These are phyloP conservation scores for Claviceps purpurea DNA, from an alignment of 2,329 filamentous ascomycete genomes.

Conservation along the genomic window DNA sequence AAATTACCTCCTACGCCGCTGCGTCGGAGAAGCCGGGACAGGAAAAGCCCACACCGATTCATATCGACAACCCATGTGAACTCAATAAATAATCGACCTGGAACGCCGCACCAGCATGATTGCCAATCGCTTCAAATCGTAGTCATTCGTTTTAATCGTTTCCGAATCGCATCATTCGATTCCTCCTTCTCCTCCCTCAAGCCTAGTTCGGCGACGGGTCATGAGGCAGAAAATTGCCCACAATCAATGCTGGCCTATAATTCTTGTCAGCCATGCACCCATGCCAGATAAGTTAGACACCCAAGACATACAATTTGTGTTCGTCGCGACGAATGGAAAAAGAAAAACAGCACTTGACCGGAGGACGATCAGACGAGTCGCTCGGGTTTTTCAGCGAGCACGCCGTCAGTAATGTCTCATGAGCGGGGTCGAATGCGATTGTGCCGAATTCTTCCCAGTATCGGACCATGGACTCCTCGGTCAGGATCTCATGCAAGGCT, in stretches of 20 bases:
- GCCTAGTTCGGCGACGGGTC: slow-evolving; percentile 33
- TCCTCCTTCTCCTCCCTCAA: background rate
- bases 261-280: slow-evolving; percentile 1
- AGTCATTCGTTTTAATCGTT: too few species aligned
- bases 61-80: background rate
- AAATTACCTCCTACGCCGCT: background rate
- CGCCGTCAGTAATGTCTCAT: slow-evolving; percentile 90
- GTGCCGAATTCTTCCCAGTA: slow-evolving; percentile 99
- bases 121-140: background rate
- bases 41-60: background rate
- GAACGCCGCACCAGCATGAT: background rate
- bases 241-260: slow-evolving; percentile 74
- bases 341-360: slow-evolving; percentile 90
- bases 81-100: background rate
- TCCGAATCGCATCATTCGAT: background rate
- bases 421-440: slow-evolving; percentile 86
- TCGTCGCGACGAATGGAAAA: slow-evolving; percentile 92
- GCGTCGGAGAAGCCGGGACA: background rate
- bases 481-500: slow-evolving; percentile 87
- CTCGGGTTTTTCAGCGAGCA: slow-evolving; percentile 80
- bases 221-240: slow-evolving; percentile 92
- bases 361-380: slow-evolving; percentile 52
- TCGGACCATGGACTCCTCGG: slow-evolving; percentile 84
- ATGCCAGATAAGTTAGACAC: background rate
- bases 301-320: slow-evolving; percentile 75